Evolutionary conservation across 2,329 filamentous ascomycete species (phyloP).

Genomic region (Diplocarpon mali): DNA sequence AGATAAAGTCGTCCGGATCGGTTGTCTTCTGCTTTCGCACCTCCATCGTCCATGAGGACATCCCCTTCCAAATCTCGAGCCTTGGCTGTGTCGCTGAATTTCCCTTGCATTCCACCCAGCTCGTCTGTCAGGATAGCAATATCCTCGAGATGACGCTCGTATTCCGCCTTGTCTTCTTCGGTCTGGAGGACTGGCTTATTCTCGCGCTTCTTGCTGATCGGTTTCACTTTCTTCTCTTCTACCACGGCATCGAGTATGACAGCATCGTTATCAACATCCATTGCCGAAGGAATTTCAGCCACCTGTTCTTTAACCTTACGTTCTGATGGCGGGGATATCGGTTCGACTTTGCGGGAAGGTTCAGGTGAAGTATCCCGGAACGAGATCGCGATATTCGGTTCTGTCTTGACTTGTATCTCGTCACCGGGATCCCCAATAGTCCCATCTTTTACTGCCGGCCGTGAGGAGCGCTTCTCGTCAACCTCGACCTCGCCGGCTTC

Average conservation of each 20-base stretch:
- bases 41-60: slow-evolving; percentile 17
- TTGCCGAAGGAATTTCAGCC: neutral
- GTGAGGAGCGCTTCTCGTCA: slow-evolving; percentile 11
- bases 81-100: slow-evolving; percentile 8
- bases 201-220: slow-evolving; percentile 9
- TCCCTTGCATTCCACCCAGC: slow-evolving; percentile 30
- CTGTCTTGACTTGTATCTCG: slow-evolving; percentile 12
- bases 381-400: slow-evolving; percentile 3
- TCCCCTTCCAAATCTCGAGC: slow-evolving; percentile 32
- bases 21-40: slow-evolving; percentile 10
- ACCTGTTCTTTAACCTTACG: slow-evolving; percentile 6
- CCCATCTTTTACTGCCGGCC: neutral
- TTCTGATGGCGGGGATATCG: slow-evolving; percentile 7
- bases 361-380: neutral
- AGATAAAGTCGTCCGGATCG: slow-evolving; percentile 48
- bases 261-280: neutral
- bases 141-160: slow-evolving; percentile 36
- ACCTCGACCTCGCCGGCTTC: slow-evolving; percentile 10
- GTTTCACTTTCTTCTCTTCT: slow-evolving; percentile 6
- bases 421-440: slow-evolving; percentile 1
- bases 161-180: slow-evolving; percentile 40
- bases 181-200: slow-evolving; percentile 36
- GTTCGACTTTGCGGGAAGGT: neutral
- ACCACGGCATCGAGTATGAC: neutral
- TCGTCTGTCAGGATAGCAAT: slow-evolving; percentile 35